Evolutionary conservation across 2,329 filamentous ascomycete genomes (phyloP).

Genomic region (Ascochyta viciae-villosae): DNA sequence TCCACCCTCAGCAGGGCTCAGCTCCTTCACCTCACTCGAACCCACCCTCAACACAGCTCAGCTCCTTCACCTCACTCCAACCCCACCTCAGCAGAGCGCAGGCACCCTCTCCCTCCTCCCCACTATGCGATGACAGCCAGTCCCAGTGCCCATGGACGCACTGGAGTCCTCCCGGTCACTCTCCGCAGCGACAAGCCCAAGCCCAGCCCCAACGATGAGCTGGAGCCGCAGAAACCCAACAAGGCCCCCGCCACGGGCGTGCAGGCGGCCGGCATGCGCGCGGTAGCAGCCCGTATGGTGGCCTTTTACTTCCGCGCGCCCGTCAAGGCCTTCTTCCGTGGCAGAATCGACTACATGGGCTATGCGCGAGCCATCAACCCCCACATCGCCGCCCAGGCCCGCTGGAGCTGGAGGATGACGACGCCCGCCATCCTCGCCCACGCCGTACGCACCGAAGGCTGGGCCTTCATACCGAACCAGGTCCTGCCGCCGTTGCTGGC

Average conservation of each 20-base stretch:
- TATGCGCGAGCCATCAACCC: constrained; percentile 70
- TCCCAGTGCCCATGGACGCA: constrained; percentile 45
- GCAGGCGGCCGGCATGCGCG: constrained; percentile 85
- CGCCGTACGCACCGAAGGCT: constrained; percentile 73
- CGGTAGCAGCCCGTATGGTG: constrained; percentile 80
- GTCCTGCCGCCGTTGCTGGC: constrained; percentile 78
- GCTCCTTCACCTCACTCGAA: no score
- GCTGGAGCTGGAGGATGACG: constrained; percentile 69
- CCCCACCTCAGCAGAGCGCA: constrained; percentile 19
- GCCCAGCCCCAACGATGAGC: constrained; percentile 23
- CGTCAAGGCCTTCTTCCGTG: constrained; percentile 91
- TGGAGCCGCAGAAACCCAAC: constrained; percentile 50
- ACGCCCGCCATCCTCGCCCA: constrained; percentile 73
- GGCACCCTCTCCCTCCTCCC: constrained; percentile 19
- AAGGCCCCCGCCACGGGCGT: constrained; percentile 72
- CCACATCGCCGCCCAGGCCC: constrained; percentile 54
- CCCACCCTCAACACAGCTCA: no score
- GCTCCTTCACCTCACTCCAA: neutral
- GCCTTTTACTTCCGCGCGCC: constrained; percentile 92
- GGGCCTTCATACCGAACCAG: constrained; percentile 76
- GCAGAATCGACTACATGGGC: constrained; percentile 81
- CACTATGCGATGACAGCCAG: constrained; percentile 48
- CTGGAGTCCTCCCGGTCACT: constrained; percentile 39
- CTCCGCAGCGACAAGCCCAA: constrained; percentile 21
- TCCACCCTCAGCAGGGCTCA: neutral